Evolutionary conservation across 2,329 filamentous ascomycete genomes (phyloP), one percentile per base, ranked within the genome.

Genomic region (Thermomyces lanuginosus): DNA sequence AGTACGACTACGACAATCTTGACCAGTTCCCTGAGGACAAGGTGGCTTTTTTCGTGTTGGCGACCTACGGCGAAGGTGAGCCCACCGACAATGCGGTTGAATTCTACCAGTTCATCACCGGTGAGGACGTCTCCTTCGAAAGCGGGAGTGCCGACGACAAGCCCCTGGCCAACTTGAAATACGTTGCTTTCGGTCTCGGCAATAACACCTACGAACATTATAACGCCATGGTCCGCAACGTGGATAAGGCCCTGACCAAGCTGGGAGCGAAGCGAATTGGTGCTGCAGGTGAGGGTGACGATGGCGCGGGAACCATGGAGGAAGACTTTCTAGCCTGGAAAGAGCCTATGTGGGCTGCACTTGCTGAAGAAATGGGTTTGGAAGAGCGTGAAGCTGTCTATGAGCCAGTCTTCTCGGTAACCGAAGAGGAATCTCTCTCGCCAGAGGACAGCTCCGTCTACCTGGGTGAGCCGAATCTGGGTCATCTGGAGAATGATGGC

Each of bases 201-300:
- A 98, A 98, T 66, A 98, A 95, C 64, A 95, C 89, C 15, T 98
- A 98, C 52, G 89, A 98, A 52, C 89, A 98, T 64, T 98, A 93
- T 67, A 98, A 98, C 62, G 78, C 78, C 27, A 92, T 98, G 82
- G 84, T 98, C 34, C 82, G 86, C 52, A 80, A 86, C 37, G 76
- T 95, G 31, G 73, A 89, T 58, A 73, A 77, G 51, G 74, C 73
- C 35, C 62, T 98, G 32, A 65, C 72, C 46, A 86, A 79, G 45
- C 65, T 92, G 11, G 89, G 89, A 34, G 89, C 79, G 8, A 66
- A 73, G 46, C 70, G 82, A 40, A 81, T 98, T 40, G 84, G 89
- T 23, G 64, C 74, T 31, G 82, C 84, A 30, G 89, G 91, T 42
- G 86, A 95, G 61, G 89, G 89, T 45, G 89, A 98, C 45, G 89